Evolutionary conservation across 1,284 basidiomycete genomes (phyloP), one percentile per base, ranked within the genome.

Genomic region (Ustilago bromivora): DNA sequence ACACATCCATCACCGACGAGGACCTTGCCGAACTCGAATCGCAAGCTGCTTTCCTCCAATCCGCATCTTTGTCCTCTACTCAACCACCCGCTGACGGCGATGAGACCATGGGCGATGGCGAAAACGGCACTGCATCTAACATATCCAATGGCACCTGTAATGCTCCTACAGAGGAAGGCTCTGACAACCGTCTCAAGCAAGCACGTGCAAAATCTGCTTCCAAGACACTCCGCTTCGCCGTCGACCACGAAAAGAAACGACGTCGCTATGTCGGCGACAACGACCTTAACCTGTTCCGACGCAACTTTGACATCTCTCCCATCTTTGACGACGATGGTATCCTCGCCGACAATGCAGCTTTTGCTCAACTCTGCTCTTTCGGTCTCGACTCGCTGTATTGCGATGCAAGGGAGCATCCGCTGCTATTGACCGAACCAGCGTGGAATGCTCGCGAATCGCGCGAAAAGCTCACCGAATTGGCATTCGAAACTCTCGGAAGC

Each of bases 401-500:
- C 41, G 74, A 80, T 47, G 67, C 87, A 23, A 88, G 91, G 9
- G 94, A 98, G 82, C 96, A 98, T 83, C 97, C 97, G 1, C 87
- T 98, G 41, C 90, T 99, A 61, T 90, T 96, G 28, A 98, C 97
- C 1, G 97, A 99, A 86, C 93, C 96, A 2, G 92, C 96, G 5
- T 99, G 96, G 95, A 98, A 98, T 85, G 93, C 94, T 0, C 89
- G 91, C 35, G 91, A 92, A 23, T 94, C 96, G 82, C 89, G 96
- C 56, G 95, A 98, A 87, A 90, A 92, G 57, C 93, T 98, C 91
- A 93, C 94, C 13, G 94, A 99, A 87, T 92, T 99, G 66, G 94
- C 96, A 88, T 99, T 99, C 84, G 97, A 99, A 87, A 92, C 96
- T 72, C 95, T 98, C 82, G 89, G 94, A 59, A 93, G 92, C 9